A percentile compares a stretch with the other conserved stretches of the same genome.
Evolutionary conservation across 2,329 filamentous ascomycete genomes (phyloP).

Genomic region (Ophiostoma ips): DNA sequence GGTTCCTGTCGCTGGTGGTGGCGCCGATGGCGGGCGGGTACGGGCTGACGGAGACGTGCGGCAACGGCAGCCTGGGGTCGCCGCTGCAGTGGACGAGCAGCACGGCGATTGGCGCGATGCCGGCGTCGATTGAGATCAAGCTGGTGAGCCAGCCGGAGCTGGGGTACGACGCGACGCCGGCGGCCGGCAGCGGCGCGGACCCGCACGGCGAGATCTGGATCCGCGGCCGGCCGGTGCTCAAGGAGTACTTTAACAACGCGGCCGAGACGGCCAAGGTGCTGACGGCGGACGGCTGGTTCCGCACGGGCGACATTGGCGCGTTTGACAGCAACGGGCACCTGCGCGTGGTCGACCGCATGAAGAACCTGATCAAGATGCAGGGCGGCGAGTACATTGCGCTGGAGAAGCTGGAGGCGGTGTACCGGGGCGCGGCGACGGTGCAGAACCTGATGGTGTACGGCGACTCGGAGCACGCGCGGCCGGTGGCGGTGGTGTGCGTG

Average conservation of each 20-base stretch:
- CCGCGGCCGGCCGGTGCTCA: slow-evolving; percentile 60
- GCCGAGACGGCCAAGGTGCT: slow-evolving; percentile 70
- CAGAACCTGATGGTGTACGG: slow-evolving; percentile 82
- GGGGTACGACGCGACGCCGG: slow-evolving; percentile 63
- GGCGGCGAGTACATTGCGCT: slow-evolving; percentile 95
- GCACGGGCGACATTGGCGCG: slow-evolving; percentile 89
- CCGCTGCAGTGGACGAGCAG: slow-evolving; percentile 78
- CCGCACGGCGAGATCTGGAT: slow-evolving; percentile 92
- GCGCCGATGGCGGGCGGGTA: slow-evolving; percentile 93
- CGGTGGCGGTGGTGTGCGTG: slow-evolving; percentile 66
- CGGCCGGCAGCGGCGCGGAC: slow-evolving; percentile 57
- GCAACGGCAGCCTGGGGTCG: slow-evolving; percentile 69
- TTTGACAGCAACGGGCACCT: slow-evolving; percentile 68
- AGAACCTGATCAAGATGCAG: slow-evolving; percentile 93
- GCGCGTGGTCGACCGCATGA: slow-evolving; percentile 86
- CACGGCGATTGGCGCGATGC: slow-evolving; percentile 61
- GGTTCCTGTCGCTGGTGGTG: slow-evolving; percentile 82
- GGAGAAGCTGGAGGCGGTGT: slow-evolving; percentile 87
- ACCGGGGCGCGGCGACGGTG: slow-evolving; percentile 66
- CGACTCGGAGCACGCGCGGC: slow-evolving; percentile 57
- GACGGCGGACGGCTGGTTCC: slow-evolving; percentile 87
- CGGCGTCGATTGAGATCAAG: slow-evolving; percentile 72
- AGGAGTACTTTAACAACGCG: slow-evolving; percentile 71
- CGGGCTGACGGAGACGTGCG: slow-evolving; percentile 84
- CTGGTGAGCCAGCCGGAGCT: slow-evolving; percentile 81